phyloP scores from a whole-genome alignment of 78 protist genomes.

The Capsaspora owczarzaki region DNA sequence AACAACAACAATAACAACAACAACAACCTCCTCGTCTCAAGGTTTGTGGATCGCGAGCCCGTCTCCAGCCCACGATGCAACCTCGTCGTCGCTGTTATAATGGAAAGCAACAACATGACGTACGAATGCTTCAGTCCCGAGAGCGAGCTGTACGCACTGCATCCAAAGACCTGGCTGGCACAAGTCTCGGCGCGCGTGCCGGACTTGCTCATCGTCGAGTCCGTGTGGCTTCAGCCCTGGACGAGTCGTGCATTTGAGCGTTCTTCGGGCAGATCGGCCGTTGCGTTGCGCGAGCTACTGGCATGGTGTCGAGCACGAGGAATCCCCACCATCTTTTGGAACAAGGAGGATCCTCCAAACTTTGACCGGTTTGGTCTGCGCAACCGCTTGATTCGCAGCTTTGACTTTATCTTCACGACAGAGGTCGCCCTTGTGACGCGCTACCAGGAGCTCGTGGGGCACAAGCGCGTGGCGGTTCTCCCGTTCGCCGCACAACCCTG shows the following conservation, averaged over 20 bases:
- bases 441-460: not conserved
- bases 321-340: not conserved
- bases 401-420: not conserved
- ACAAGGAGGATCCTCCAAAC: not conserved
- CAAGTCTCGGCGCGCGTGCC: not conserved
- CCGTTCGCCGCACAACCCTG: not conserved
- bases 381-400: too few species aligned
- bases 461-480: not conserved
- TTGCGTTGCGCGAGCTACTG: not conserved
- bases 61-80: too few species aligned
- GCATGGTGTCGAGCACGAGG: not conserved
- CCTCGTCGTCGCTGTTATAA: too few species aligned
- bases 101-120: too few species aligned
- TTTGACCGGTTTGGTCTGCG: not conserved
- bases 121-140: not conserved
- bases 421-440: not conserved
- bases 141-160: not conserved
- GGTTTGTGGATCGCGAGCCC: too few species aligned
- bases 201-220: not conserved
- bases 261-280: too few species aligned
- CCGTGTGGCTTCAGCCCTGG: not conserved
- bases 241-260: too few species aligned
- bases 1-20: too few species aligned
- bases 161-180: not conserved
- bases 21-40: too few species aligned